A percentile compares a stretch with the other conserved stretches of the same genome.
These are phyloP conservation scores for Lactarius indigo DNA, from an alignment of 768 basidiomycete species.

Conservation along the genomic window DNA sequence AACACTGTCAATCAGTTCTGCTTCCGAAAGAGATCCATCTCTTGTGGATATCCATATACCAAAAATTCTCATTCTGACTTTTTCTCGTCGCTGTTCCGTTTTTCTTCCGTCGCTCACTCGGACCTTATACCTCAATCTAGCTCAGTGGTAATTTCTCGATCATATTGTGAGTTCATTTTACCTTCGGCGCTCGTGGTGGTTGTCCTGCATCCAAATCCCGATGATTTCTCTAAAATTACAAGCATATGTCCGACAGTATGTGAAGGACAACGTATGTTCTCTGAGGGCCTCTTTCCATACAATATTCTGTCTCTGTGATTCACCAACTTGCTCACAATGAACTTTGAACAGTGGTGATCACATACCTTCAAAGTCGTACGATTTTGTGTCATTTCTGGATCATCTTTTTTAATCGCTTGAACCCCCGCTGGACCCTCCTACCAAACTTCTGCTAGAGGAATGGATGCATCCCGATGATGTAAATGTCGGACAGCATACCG, in stretches of 20 bases:
- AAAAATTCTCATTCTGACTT: slow-evolving; percentile 20
- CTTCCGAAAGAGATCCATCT: slow-evolving; percentile 28
- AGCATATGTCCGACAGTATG: slow-evolving; percentile 28
- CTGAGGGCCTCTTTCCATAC: slow-evolving; percentile 21
- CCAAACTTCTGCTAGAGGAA: slow-evolving; percentile 16
- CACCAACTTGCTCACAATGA: slow-evolving; percentile 7
- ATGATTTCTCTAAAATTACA: slow-evolving; percentile 26
- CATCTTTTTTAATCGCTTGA: slow-evolving; percentile 21
- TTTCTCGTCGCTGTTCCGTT: background rate
- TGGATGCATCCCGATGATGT: slow-evolving; percentile 6
- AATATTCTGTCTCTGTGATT: background rate
- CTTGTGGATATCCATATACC: slow-evolving; percentile 26
- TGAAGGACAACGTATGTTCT: slow-evolving; percentile 29
- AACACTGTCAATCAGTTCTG: slow-evolving; percentile 27
- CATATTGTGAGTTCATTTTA: slow-evolving; percentile 13
- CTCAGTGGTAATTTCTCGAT: background rate
- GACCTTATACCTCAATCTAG: slow-evolving; percentile 2
- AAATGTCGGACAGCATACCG: slow-evolving; percentile 6
- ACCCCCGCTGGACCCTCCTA: slow-evolving; percentile 15
- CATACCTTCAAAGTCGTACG: background rate
- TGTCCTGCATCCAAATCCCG: slow-evolving; percentile 9
- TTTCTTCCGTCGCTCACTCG: background rate
- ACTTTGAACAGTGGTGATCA: background rate
- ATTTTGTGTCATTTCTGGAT: slow-evolving; percentile 11
- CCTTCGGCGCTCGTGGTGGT: background rate